Evolutionary conservation across 2,329 filamentous ascomycete species (phyloP).

Genomic region (Clarireedia homoeocarpa): DNA sequence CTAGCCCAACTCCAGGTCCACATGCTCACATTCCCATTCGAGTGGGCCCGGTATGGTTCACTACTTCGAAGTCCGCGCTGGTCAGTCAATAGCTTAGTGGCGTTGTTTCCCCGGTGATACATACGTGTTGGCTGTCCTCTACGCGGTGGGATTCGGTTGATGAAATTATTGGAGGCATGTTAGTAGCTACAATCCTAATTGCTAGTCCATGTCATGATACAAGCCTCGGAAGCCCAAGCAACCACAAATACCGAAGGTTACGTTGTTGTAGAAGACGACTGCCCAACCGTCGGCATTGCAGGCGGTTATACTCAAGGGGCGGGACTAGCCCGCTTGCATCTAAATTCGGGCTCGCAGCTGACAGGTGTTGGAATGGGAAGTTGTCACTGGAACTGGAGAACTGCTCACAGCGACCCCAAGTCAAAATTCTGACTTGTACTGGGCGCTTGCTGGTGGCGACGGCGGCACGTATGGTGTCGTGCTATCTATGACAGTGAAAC

Average conservation of each 20-base stretch:
- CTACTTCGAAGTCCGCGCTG: not conserved
- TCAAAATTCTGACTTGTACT: slow-evolving; percentile 50
- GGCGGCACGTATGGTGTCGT: slow-evolving; percentile 52
- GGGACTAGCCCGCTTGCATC: slow-evolving; percentile 46
- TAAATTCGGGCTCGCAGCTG: slow-evolving; percentile 48
- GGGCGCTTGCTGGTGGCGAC: slow-evolving; percentile 53
- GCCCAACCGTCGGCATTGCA: slow-evolving; percentile 46
- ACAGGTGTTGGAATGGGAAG: slow-evolving; percentile 49
- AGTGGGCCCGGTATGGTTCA: slow-evolving; percentile 1
- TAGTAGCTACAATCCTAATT: slow-evolving; percentile 14
- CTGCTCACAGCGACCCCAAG: slow-evolving; percentile 38
- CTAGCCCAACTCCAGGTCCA: not conserved
- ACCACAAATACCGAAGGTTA: slow-evolving; percentile 35
- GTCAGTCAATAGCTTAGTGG: not conserved
- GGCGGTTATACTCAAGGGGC: slow-evolving; percentile 54
- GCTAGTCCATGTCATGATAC: slow-evolving; percentile 26
- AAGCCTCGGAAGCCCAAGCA: slow-evolving; percentile 38
- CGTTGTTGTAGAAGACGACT: slow-evolving; percentile 44
- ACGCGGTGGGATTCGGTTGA: slow-evolving; percentile 13
- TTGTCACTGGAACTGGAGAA: slow-evolving; percentile 43
- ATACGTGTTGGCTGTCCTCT: slow-evolving; percentile 13
- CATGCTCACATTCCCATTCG: not conserved
- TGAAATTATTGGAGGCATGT: slow-evolving; percentile 10
- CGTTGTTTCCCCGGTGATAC: slow-evolving; percentile 13
- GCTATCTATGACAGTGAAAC: slow-evolving; percentile 44